Evolutionary conservation across 1,284 basidiomycete genomes (phyloP), one percentile per base, ranked within the genome.

Genomic region (Rhodotorula glutinis): DNA sequence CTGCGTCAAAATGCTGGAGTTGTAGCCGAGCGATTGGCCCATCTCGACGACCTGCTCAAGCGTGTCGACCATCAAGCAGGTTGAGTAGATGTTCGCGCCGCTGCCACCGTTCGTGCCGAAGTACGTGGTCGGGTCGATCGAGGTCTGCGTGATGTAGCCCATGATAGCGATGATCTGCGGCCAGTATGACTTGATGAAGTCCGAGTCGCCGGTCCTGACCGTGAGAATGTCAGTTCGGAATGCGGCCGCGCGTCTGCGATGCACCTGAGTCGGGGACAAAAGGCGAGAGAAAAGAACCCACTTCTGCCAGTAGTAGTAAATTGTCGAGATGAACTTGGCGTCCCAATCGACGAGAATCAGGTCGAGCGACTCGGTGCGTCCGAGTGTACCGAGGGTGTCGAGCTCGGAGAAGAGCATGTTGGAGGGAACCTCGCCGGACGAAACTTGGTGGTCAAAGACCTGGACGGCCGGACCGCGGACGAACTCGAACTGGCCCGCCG

Each of bases 21-120:
- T 51, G 49, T 51, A 27, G 14, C 51, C 63, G 33, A 65, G 53
- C 7, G 27, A 43, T 23, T 40, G 25, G 16, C 52, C 63, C 29
- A 65, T 53, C 43, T 54, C 53, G 30, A 54, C 53, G 43, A 65
- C 27, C 19, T 65, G 47, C 14, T 61, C 46, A 46, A 65, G 46
- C 29, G 58, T 38, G 44, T 56, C 47, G 25, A 61, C 53, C 19
- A 61, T 53, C 29, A 58, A 46, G 46, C 44, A 46, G 16, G 57
- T 47, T 25, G 63, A 56, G 46, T 33, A 40, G 27, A 54, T 60
- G 21, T 41, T 54, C n/a, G 52, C 38, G 25, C 46, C 54, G 21
- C 23, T 17, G 27, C 58, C 57, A 23, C 54, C 54, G 38, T 60
- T 56, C 40, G 53, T 46, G 40, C 59, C 29, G 21, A 49, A 47